These are phyloP conservation scores for Adansonia grandidieri DNA, from an alignment of 441 rosid species.

Conservation along the genomic window DNA sequence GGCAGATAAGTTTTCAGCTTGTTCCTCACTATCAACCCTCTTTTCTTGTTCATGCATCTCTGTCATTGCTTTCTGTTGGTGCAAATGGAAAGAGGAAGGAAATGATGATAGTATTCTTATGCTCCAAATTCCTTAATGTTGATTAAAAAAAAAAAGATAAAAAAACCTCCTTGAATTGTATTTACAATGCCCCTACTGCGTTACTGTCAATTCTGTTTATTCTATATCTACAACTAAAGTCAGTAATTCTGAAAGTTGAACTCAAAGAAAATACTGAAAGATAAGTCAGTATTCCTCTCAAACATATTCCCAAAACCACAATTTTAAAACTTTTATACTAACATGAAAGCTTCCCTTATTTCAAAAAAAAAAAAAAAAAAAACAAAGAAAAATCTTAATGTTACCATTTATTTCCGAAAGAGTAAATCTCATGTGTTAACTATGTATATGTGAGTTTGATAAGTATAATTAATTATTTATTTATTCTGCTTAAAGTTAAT, in stretches of 20 bases:
- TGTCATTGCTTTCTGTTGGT: constrained; percentile 16
- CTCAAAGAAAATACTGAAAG: not conserved
- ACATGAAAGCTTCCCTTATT: not conserved
- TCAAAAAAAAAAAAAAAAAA: not conserved
- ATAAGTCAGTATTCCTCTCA: not conserved
- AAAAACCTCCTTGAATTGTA: not conserved
- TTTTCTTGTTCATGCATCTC: constrained; percentile 31
- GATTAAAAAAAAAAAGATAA: not conserved
- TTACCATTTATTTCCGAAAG: not conserved
- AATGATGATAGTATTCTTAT: not conserved
- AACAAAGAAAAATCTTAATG: too few species aligned
- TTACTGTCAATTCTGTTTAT: not conserved
- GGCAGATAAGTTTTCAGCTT: constrained; percentile 33
- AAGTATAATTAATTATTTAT: too few species aligned
- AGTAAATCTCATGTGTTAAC: not conserved
- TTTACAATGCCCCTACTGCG: not conserved
- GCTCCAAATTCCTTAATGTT: not conserved
- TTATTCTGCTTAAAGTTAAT: too few species aligned
- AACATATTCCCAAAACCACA: not conserved
- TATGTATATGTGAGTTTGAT: too few species aligned
- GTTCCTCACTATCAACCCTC: constrained; percentile 32
- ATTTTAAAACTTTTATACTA: not conserved
- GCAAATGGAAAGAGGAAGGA: not conserved
- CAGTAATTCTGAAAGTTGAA: not conserved
- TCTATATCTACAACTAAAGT: not conserved